These are phyloP conservation scores for Musa beccarii DNA, from an alignment of 176 grass and related monocot genomes.

Conservation along the genomic window DNA sequence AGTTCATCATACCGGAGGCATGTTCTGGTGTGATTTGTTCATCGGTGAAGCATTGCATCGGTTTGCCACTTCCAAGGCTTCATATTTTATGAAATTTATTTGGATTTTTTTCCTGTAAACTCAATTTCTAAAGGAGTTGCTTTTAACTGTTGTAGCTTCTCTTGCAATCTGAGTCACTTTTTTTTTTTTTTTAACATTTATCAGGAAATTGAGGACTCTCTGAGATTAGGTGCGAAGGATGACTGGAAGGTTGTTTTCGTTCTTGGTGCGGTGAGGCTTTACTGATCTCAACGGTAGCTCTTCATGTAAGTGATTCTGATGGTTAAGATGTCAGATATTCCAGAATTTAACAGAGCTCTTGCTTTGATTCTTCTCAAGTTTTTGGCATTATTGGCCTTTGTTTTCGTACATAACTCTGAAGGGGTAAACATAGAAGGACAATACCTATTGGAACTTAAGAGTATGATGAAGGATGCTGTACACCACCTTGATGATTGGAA, in stretches of 20 bases:
- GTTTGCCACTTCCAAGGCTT: not conserved
- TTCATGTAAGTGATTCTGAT: not conserved
- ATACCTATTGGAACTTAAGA: slow-evolving; percentile 69
- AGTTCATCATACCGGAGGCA: not conserved
- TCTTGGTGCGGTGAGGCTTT: not conserved
- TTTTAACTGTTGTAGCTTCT: not conserved
- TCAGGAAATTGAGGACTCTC: slow-evolving; percentile 1
- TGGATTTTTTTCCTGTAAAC: not conserved
- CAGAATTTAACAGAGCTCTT: not conserved
- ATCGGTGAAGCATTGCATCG: not conserved
- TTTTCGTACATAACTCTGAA: slow-evolving; percentile 36
- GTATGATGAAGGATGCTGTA: slow-evolving; percentile 43
- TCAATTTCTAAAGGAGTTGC: not conserved
- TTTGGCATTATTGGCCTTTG: slow-evolving; percentile 29
- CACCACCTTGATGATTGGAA: slow-evolving; percentile 65
- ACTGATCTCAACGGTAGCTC: not conserved
- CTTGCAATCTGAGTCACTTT: not conserved
- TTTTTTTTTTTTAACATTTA: not conserved
- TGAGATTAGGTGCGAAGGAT: not conserved
- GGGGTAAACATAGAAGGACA: slow-evolving; percentile 56
- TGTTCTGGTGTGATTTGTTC: not conserved
- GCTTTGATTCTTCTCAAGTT: slow-evolving; percentile 21
- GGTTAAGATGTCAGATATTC: slow-evolving; percentile 1
- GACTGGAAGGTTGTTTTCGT: not conserved
- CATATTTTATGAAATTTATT: not conserved